Conservation (phyloP, 257 asterid genomes). For the Solanum pinnatisectum region DNA sequence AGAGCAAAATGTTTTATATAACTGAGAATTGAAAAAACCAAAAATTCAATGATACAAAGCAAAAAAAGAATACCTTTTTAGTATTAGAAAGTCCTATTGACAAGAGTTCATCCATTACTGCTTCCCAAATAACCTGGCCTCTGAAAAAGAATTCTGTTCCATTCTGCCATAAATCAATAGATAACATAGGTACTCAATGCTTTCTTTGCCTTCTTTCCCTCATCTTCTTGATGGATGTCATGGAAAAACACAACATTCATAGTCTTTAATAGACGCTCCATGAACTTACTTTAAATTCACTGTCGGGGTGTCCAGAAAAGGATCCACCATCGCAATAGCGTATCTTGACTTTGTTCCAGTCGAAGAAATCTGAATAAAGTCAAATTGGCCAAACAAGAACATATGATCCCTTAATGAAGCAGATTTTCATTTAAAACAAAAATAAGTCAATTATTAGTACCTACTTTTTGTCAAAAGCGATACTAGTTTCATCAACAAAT, state of each 20-base stretch:
- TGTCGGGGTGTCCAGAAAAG: slow-evolving; percentile 68
- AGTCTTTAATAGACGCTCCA: neutral
- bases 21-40: slow-evolving; percentile 1
- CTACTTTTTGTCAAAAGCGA: neutral
- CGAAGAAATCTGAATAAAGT: slow-evolving; percentile 60
- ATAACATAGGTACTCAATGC: slow-evolving; percentile 5
- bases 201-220: slow-evolving; percentile 9
- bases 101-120: slow-evolving; percentile 62
- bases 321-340: slow-evolving; percentile 95
- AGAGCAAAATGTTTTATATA: neutral
- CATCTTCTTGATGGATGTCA: neutral
- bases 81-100: slow-evolving; percentile 71
- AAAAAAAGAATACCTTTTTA: slow-evolving; percentile 38
- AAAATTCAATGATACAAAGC: neutral
- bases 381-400: slow-evolving; percentile 1
- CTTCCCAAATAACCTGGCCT: slow-evolving; percentile 88
- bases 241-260: slow-evolving; percentile 2
- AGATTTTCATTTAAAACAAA: neutral
- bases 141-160: slow-evolving; percentile 68
- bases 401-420: neutral
- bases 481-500: neutral
- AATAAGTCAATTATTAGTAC: neutral
- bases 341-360: slow-evolving; percentile 84
- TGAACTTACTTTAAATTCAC: slow-evolving; percentile 61
- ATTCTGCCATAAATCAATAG: slow-evolving; percentile 37